These are phyloP conservation scores for Polychaeton citri DNA, from an alignment of 2,329 filamentous ascomycete genomes.

Conservation along the genomic window DNA sequence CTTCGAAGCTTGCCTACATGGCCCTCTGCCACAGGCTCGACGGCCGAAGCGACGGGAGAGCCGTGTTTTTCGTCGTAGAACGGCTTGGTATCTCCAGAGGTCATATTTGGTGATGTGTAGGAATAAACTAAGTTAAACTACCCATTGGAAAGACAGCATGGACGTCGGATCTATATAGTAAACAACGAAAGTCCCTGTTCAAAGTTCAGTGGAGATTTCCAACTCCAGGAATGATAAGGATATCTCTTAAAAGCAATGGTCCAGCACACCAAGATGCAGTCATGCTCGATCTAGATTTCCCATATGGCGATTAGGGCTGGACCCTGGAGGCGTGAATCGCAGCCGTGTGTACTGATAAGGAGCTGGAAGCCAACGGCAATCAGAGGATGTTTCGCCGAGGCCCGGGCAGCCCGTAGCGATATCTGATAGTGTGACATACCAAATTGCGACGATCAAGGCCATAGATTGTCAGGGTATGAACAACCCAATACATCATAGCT, in stretches of 20 bases:
- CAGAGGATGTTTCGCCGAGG: no score
- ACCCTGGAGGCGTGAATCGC: neutral
- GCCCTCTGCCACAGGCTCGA: constrained; percentile 12
- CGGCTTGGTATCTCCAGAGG: neutral
- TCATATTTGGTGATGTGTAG: neutral
- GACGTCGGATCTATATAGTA: neutral
- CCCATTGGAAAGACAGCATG: neutral
- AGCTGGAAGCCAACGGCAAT: neutral
- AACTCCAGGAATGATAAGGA: neutral
- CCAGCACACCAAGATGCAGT: neutral
- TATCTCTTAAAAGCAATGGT: neutral
- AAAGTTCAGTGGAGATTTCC: neutral
- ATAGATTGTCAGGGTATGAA: no score
- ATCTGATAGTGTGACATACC: no score
- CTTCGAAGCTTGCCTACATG: constrained; percentile 12
- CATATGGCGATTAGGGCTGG: neutral
- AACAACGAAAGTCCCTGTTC: neutral
- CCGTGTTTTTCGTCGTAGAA: constrained; percentile 9
- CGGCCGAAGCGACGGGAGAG: constrained; percentile 12
- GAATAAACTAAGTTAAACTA: neutral
- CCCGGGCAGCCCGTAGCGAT: no score
- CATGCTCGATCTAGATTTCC: neutral
- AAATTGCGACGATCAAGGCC: no score
- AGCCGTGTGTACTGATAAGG: neutral
- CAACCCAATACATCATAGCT: no score